phyloP scores from a whole-genome alignment of 495 filamentous ascomycete genomes.

The Aspergillus carlsbadensis region DNA sequence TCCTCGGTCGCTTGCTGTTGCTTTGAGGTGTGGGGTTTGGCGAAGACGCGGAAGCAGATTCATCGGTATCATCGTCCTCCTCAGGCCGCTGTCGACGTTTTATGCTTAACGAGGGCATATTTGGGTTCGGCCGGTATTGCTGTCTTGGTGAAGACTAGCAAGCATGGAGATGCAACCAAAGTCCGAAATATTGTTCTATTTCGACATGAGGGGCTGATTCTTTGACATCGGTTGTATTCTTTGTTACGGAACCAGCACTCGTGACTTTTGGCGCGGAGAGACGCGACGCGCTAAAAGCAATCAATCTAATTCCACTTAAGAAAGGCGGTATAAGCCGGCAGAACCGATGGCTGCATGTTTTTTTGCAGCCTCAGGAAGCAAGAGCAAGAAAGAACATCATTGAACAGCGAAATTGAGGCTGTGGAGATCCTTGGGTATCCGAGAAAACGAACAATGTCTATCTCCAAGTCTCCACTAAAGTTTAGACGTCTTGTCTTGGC shows the following conservation, averaged over 20 bases:
- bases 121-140: conserved; percentile 10
- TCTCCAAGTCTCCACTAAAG: conserved; percentile 31
- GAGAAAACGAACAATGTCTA: conserved; percentile 1
- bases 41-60: conserved; percentile 20
- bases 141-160: conserved; percentile 3
- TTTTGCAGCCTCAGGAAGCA: neutral
- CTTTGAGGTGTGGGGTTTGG: conserved; percentile 17
- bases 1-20: conserved; percentile 36
- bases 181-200: neutral
- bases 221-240: conserved; percentile 9
- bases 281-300: conserved; percentile 23
- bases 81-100: conserved; percentile 32
- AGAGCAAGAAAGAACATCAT: neutral
- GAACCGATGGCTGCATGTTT: neutral
- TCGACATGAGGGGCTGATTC: neutral
- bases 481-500: conserved; percentile 43
- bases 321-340: conserved; percentile 27
- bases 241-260: conserved; percentile 2
- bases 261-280: neutral
- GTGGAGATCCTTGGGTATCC: neutral
- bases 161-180: conserved; percentile 9
- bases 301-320: conserved; percentile 13
- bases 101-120: conserved; percentile 30
- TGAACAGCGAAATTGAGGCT: neutral
- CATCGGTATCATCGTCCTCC: conserved; percentile 28